A percentile compares a stretch with the other conserved stretches of the same genome.
These are phyloP conservation scores for Suillus alpinus DNA, from an alignment of 768 basidiomycete species.

Conservation along the genomic window DNA sequence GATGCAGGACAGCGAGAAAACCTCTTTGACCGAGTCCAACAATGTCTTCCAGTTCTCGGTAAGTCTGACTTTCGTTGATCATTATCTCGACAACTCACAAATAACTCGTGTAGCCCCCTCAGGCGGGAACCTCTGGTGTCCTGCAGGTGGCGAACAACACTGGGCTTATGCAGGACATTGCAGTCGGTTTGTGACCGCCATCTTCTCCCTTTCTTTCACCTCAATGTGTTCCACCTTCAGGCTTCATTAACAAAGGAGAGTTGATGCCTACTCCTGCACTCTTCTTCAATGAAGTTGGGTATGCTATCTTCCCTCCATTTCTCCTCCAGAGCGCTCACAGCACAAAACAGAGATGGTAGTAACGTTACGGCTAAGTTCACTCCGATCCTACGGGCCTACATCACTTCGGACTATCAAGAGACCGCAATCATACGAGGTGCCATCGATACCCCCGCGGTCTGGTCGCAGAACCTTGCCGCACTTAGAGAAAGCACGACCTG, in stretches of 20 bases:
- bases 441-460: not conserved
- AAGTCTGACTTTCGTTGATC: not conserved
- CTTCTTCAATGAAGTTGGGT: not conserved
- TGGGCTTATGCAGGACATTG: not conserved
- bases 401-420: constrained; percentile 3
- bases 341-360: not conserved
- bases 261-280: not conserved
- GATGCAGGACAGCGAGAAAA: not conserved
- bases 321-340: not conserved
- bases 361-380: not conserved
- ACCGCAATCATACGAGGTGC: not conserved
- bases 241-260: not conserved
- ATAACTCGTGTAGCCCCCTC: not conserved
- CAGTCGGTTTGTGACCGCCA: not conserved
- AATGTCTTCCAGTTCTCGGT: not conserved
- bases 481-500: not conserved
- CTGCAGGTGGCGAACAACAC: not conserved
- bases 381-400: not conserved
- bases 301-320: not conserved
- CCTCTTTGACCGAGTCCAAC: not conserved
- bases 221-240: not conserved
- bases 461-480: not conserved
- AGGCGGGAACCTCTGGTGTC: not conserved
- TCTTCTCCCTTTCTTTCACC: too few species aligned
- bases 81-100: not conserved